phyloP scores from a whole-genome alignment of 768 basidiomycete genomes.

The Psilocybe sp. region DNA sequence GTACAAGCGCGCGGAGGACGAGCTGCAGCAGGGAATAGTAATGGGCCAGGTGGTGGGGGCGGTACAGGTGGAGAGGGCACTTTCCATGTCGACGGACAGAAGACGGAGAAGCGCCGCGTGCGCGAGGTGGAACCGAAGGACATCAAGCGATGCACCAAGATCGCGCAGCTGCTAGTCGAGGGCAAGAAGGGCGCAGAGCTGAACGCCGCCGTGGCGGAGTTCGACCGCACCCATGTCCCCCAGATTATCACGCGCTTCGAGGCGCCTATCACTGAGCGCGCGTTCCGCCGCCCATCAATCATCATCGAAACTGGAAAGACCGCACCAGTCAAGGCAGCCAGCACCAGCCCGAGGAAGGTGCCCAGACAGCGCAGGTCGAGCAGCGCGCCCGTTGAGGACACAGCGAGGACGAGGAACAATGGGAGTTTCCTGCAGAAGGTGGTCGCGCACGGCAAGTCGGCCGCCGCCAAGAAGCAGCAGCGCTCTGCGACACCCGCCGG shows the following conservation, averaged over 20 bases:
- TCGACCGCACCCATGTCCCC: constrained; percentile 55
- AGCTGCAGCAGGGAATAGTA: constrained; percentile 13
- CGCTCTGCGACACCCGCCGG: too few species aligned
- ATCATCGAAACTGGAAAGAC: too few species aligned
- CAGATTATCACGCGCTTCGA: constrained; percentile 76
- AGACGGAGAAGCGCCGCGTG: constrained; percentile 54
- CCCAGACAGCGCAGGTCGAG: too few species aligned
- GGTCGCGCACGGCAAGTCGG: too few species aligned
- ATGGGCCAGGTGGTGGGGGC: not conserved
- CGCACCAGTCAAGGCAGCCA: too few species aligned
- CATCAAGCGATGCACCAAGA: constrained; percentile 61
- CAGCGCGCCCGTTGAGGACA: too few species aligned
- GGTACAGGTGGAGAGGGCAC: not conserved
- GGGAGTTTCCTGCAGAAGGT: too few species aligned
- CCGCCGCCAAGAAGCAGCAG: too few species aligned
- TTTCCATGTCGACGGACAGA: too few species aligned
- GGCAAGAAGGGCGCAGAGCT: constrained; percentile 61
- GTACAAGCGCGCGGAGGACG: constrained; percentile 47
- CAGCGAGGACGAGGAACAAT: too few species aligned
- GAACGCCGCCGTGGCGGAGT: constrained; percentile 55
- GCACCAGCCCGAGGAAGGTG: too few species aligned
- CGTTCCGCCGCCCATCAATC: constrained; percentile 60
- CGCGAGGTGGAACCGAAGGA: constrained; percentile 69
- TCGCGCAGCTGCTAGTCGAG: constrained; percentile 61
- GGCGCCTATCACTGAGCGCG: constrained; percentile 70